Conservation (phyloP, 2,329 filamentous ascomycete genomes). For the Alternaria sp. region DNA sequence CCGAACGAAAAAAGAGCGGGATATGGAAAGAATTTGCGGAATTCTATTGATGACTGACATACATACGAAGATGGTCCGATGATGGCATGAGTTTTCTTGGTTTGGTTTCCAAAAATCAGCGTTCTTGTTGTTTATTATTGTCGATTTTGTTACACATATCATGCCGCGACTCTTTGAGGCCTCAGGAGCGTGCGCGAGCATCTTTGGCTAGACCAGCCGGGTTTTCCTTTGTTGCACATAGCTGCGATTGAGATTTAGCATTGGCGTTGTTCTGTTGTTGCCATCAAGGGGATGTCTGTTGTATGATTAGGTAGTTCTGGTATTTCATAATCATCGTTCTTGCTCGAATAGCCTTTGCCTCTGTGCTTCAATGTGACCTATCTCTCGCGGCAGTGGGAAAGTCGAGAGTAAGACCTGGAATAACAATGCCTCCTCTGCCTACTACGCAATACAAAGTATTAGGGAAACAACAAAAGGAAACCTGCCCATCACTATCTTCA, state of each 20-base stretch:
- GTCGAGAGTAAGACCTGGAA: no score
- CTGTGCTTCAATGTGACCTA: neutral
- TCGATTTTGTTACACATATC: slow-evolving; percentile 12
- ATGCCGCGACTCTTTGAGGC: slow-evolving; percentile 21
- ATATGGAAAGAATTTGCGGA: neutral
- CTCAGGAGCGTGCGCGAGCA: slow-evolving; percentile 17
- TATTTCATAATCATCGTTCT: slow-evolving; percentile 1
- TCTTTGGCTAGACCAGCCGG: slow-evolving; percentile 35
- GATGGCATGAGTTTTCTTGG: slow-evolving; percentile 13
- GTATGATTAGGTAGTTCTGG: slow-evolving; percentile 7
- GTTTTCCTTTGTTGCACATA: slow-evolving; percentile 32
- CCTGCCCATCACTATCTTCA: no score
- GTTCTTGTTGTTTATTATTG: slow-evolving; percentile 10
- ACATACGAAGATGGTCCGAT: slow-evolving; percentile 1
- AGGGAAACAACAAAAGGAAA: no score
- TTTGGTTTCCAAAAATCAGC: slow-evolving; percentile 15
- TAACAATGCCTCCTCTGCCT: no score
- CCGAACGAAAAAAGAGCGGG: neutral
- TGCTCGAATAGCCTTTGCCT: neutral
- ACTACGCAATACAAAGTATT: no score
- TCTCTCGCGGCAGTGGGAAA: no score
- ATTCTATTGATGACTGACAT: neutral
- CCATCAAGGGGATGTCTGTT: slow-evolving; percentile 6
- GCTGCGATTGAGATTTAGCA: slow-evolving; percentile 11
- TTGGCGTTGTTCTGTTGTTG: slow-evolving; percentile 14